Base-by-base conservation (phyloP, 1,284 basidiomycete species). In the Pulchroboletus neoregius region DNA sequence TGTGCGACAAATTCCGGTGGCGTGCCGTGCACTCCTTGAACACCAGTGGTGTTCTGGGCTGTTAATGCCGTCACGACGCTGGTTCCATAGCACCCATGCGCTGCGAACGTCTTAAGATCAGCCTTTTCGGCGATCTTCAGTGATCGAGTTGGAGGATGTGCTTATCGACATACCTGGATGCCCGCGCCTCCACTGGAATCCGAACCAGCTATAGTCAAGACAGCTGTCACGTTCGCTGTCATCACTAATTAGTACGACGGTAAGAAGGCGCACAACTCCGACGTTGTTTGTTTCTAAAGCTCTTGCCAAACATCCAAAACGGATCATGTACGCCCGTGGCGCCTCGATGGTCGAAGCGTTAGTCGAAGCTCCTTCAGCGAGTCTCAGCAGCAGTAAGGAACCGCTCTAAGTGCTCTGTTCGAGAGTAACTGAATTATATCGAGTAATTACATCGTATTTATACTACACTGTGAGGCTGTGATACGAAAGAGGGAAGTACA, bases 151-250 rank as follows among this genome's bases (percentile, higher is more conserved):
- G 18, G 6, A 31, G 2, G 4, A 20, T 3, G 7, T 6, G 5
- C 13, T 16, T 33, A 16, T 15, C 9, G n/a, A 41, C 74, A 52
- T 50, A 86, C 89, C 69, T 92, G 92, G 38, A 95, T 91, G 0
- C 93, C 93, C 27, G 93, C 93, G 2, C 94, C 94, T 26, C 91
- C 93, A 30, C 89, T 82, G 1, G 84, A 82, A 61, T 96, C 93
- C 15, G 84, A 81, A n/a, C 91, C 91, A 8, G 91, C 90, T 16
- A 93, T 91, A 0, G 89, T 88, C 41, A 91, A 56, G 3, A 85
- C 66, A 1, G 65, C 46, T 1, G 53, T 58, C 4, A 35, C 35
- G 15, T 30, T 23, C 22, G 12, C n/a, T 5, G 37, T 59, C 9
- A 7, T 13, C 5, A 15, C 11, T n/a, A 20, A 28, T 32, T n/a